These are phyloP conservation scores for Trichophyton schoenleinii DNA, from an alignment of 2,329 filamentous ascomycete genomes.

Conservation along the genomic window DNA sequence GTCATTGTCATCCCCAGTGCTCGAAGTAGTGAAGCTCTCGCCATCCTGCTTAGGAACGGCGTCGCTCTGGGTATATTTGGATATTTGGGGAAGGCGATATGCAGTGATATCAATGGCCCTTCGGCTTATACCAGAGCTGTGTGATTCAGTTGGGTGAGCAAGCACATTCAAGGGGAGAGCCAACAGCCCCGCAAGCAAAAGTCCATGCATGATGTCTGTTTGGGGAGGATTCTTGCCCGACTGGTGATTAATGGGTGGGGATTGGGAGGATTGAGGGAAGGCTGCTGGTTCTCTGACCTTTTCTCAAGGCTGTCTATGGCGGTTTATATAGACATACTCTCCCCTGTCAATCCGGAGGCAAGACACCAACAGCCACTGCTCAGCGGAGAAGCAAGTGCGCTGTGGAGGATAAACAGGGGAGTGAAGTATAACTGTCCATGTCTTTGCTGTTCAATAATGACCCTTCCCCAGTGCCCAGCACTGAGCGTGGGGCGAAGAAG, in stretches of 20 bases:
- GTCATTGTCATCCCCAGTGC: background rate
- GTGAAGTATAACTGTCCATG: background rate
- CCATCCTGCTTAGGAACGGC: background rate
- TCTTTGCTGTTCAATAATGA: background rate
- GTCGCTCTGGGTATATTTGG: slow-evolving; percentile 7
- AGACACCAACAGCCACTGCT: background rate
- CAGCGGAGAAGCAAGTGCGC: background rate
- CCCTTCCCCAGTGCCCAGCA: background rate
- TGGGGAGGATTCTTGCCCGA: background rate
- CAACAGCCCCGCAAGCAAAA: slow-evolving; percentile 10
- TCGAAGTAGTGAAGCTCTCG: background rate
- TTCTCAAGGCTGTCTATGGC: background rate
- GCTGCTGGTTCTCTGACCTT: background rate
- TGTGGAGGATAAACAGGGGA: background rate
- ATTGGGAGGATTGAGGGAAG: background rate
- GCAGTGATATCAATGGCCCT: slow-evolving; percentile 9
- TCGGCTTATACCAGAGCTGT: background rate
- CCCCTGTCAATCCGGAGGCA: background rate
- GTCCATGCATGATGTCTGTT: slow-evolving; percentile 11
- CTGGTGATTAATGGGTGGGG: background rate
- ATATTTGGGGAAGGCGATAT: slow-evolving; percentile 4
- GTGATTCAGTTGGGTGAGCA: slow-evolving; percentile 7
- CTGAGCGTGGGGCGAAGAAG: background rate
- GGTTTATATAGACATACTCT: background rate
- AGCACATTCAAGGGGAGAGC: slow-evolving; percentile 8